Evolutionary conservation across 2,329 filamentous ascomycete species (phyloP), one percentile per base, ranked within the genome.

Genomic region (Rhinocladiella similis): DNA sequence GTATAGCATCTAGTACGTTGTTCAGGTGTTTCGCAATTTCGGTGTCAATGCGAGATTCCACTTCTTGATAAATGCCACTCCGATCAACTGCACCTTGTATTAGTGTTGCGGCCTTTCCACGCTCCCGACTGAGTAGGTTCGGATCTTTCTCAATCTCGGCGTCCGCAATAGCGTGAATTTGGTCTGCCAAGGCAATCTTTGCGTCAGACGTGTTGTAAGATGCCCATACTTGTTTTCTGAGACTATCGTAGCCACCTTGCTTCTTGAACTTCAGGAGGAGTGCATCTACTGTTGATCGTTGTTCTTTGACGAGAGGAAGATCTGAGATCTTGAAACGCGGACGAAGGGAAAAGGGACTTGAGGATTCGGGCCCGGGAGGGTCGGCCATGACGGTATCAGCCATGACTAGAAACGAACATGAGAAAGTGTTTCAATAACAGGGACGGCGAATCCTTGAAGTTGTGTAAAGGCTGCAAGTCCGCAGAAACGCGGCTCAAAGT

Each of bases 221-320:
- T 12, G 81, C 77, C 74, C 83, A 84, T 2, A 84, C 72, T 57
- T 81, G 77, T 69, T 86, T 87, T 56, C 84, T 80, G 53, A 86
- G 72, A 48, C 72, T 74, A 68, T 87, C 84, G 65, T 85, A 87
- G 54, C 83, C 82, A 61, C 84, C 84, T 69, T 85, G 85, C 70
- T 86, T 87, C 70, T 85, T 85, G 69, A 86, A 85, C 0, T 81
- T 82, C 66, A 84, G 79, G 16, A 86, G 75, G 43, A 87, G 75
- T 62, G 76, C 76, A 67, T 87, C 83, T 53, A 87, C 84, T 20
- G 79, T 77, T 5, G 77, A 74, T 59, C 82, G 80, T 67, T 87
- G 83, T 35, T 78, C 70, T 53, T 81, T 77, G 20, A 80, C 79
- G 29, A 87, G 73, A 2, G 84, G 84, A 22, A 87, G 75, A 61